A percentile compares a stretch with the other conserved stretches of the same genome.
Evolutionary conservation across 1,139 yeast genomes (phyloP).

Genomic region (Lodderomyces theae): DNA sequence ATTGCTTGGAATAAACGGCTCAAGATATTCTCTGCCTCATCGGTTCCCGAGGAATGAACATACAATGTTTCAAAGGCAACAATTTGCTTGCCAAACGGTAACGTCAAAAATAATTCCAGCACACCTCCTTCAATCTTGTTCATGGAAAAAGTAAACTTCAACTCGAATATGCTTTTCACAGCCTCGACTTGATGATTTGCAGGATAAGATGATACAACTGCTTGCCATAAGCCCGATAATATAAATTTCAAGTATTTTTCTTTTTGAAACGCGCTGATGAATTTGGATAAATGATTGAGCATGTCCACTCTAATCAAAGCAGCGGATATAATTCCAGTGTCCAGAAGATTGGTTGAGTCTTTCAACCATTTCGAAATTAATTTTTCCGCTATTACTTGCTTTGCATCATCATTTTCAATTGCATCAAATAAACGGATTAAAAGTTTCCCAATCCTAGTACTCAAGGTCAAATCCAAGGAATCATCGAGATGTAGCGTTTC

Average conservation of each 20-base stretch:
- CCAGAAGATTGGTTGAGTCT: background rate
- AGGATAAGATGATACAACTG: constrained; percentile 45
- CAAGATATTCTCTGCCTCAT: constrained; percentile 47
- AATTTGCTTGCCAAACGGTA: constrained; percentile 37
- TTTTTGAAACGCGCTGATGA: constrained; percentile 24
- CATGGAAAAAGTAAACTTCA: constrained; percentile 34
- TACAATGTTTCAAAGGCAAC: constrained; percentile 56
- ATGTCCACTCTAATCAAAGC: background rate
- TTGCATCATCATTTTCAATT: background rate
- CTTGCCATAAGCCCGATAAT: constrained; percentile 45
- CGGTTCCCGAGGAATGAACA: constrained; percentile 50
- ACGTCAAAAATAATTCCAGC: constrained; percentile 43
- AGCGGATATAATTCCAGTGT: background rate
- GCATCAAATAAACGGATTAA: background rate
- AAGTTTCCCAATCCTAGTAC: constrained; percentile 1
- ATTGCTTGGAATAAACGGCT: constrained; percentile 66
- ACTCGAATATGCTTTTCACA: constrained; percentile 49
- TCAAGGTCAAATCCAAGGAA: background rate
- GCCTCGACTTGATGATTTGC: constrained; percentile 58
- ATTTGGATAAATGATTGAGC: constrained; percentile 28
- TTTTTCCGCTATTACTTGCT: background rate
- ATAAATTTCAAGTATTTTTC: constrained; percentile 34
- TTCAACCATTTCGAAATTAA: background rate
- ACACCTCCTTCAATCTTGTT: constrained; percentile 61
- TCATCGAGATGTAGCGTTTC: background rate